Base-by-base conservation (phyloP, 2,329 filamentous ascomycete species). In the Cercospora sp. region DNA sequence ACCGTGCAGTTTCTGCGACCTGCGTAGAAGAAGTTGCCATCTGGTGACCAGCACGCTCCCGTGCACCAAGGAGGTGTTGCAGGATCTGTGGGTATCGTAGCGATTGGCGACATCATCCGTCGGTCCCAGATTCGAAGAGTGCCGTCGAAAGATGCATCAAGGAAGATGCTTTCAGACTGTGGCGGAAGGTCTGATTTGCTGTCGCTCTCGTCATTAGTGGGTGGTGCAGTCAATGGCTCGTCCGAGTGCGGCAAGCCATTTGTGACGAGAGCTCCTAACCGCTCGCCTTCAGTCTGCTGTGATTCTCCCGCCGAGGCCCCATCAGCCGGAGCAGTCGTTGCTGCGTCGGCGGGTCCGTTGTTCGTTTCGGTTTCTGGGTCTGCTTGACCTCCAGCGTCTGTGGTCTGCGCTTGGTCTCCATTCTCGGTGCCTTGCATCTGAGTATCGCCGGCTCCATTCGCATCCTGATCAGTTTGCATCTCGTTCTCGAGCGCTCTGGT, bases 21-120 rank as follows among this genome's bases (percentile, higher is more conserved):
- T 0, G 91, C 94, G 80, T 97, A 99, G 74, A 99, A 94, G 79
- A 88, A 93, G 80, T 98, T 98, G 13, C 95, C 95, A 78, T 97
- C 92, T 0, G 93, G 93, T 64, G 91, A 94, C 95, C 95, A 99
- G 82, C 93, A 97, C 0, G 93, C 93, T 72, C 92, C 94, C 89
- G 97, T 97, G 79, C 94, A 98, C 94, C 94, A 99, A 0, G 94
- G 95, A 1, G 95, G 94, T 0, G 93, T 91, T 18, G 89, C 89
- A 10, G 88, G 87, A 10, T 89, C 85, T 18, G 91, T 92, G 1
- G 85, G 84, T 66, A 98, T 94, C 30, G 90, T 88, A 2, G 95
- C 93, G 1, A 97, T 85, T 0, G 94, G 91, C 40, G 90, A 86
- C 1, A 87, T 87, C 70, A 91, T 87, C 20, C 95, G 89, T 3